Base-by-base conservation (phyloP, 2,329 filamentous ascomycete genomes). In the Cladosporium sphaerospermum region DNA sequence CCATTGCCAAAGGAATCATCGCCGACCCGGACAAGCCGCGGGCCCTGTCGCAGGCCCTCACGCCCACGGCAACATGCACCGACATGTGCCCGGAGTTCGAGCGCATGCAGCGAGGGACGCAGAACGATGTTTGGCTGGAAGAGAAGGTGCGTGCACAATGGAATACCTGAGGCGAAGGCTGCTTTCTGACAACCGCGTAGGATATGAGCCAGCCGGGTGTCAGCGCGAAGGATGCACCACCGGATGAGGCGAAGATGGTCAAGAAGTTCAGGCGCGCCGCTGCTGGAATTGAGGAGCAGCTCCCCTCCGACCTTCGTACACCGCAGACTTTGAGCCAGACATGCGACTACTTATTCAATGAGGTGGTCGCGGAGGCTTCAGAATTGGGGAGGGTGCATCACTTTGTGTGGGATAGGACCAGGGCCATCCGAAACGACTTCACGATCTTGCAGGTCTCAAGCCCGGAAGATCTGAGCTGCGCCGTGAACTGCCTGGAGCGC, bases 71-170 rank as follows among this genome's bases (percentile, higher is more conserved):
- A 47, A 80, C 77, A 47, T 85, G 82, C 66, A 75, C 75, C 37
- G 78, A 80, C 58, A 84, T 85, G 81, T 85, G 82, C 62, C 78
- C 82, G 2, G 79, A 84, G 57, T 83, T 74, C 54, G 82, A 85
- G 68, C 70, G 82, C 41, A 76, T 83, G 41, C 77, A 83, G 59
- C 75, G 82, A 37, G 81, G 83, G 45, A 75, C 79, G 42, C 78
- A 83, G 62, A 79, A 81, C 47, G 81, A 83, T 67, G 77, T 83
- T 23, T 80, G 81, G 67, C 73, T 73, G 52, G 75, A 77, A 56
- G 82, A 85, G 74, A 80, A 76, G 71, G 80, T 82, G 68, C 45
- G 69, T 64, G 40, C 33, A 51, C 42, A 28, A 28, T 11, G 23
- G 9, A 42, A 10, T 9, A 54, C 43, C 18, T 55, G 40, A 56